Base-by-base conservation (phyloP, 129 eudicot genomes). In the Flaveria trinervia region DNA sequence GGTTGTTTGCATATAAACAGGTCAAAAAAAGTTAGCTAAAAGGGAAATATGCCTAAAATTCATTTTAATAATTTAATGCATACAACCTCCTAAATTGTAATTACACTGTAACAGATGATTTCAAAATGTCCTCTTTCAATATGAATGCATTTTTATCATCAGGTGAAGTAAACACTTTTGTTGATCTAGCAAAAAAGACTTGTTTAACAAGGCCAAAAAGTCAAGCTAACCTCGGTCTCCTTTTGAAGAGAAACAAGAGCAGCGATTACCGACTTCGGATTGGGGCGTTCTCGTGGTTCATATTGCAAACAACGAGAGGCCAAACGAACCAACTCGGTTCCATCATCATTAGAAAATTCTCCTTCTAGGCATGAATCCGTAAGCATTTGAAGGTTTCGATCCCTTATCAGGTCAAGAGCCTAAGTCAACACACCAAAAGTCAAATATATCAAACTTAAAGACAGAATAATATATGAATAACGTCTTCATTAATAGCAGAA, bases 301-400 rank as follows among this genome's bases (percentile, higher is more conserved):
- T 88, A 88, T 22, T 85, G 90, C 84, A 88, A 83, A 83, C 93
- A 88, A 8, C 93, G 86, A 18, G 93, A 81, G 73, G 93, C 93
- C 71, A 88, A 74, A 57, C 90, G 93, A 76, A 88, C 82, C 70
- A 88, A 76, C 69, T 88, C 90, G 22, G 93, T 88, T 70, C 90
- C 88, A 64, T 85, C 93, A 70, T 88, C 88, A 74, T 73, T 83
- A 61, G 90, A 81, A 56, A 88, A 88, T 62, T 88, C 80, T 45
- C 93, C 93, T 76, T 88, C 93, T 76, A 88, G 74, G 68, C 86
- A 85, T n/a, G 93, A 88, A 79, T 88, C 93, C n/a, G 93, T 88
- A 54, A 88, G 88, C 89, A 85, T 88, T 65, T 88, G 86, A 79
- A 88, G 88, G 65, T 83, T 88, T 68, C 93, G 71, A n/a, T 88